phyloP scores from a whole-genome alignment of 176 grass and related monocot genomes.

The Raddia distichophylla region DNA sequence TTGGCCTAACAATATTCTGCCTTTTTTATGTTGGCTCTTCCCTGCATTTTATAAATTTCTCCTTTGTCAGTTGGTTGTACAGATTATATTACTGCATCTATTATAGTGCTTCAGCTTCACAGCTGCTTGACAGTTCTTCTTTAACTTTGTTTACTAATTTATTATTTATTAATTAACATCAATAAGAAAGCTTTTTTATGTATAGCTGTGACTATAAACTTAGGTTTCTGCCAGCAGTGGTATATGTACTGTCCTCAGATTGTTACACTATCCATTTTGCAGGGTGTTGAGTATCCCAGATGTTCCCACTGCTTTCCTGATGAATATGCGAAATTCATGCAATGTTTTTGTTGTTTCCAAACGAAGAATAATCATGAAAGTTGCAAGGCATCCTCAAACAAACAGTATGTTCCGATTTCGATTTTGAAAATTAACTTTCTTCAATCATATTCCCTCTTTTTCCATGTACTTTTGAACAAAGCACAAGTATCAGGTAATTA shows the following conservation, averaged over 20 bases:
- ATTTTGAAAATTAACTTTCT: constrained; percentile 12
- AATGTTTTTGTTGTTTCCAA: constrained; percentile 83
- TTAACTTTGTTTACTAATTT: neutral
- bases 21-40: neutral
- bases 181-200: neutral
- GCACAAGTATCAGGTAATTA: neutral
- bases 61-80: neutral
- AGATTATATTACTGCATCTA: neutral
- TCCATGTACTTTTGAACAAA: neutral
- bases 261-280: constrained; percentile 21
- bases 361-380: constrained; percentile 65
- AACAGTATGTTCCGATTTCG: constrained; percentile 39
- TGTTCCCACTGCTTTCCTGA: constrained; percentile 58
- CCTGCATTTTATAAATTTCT: neutral
- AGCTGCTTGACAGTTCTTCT: neutral
- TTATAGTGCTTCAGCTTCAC: neutral
- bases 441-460: neutral
- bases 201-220: neutral
- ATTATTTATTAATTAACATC: neutral
- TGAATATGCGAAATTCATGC: constrained; percentile 54
- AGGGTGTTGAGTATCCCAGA: constrained; percentile 60
- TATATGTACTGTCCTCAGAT: neutral
- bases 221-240: neutral
- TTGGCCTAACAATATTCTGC: constrained; percentile 2
- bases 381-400: constrained; percentile 41